Evolutionary conservation across 2,329 filamentous ascomycete species (phyloP).

Genomic region (Escovopsis weberi): DNA sequence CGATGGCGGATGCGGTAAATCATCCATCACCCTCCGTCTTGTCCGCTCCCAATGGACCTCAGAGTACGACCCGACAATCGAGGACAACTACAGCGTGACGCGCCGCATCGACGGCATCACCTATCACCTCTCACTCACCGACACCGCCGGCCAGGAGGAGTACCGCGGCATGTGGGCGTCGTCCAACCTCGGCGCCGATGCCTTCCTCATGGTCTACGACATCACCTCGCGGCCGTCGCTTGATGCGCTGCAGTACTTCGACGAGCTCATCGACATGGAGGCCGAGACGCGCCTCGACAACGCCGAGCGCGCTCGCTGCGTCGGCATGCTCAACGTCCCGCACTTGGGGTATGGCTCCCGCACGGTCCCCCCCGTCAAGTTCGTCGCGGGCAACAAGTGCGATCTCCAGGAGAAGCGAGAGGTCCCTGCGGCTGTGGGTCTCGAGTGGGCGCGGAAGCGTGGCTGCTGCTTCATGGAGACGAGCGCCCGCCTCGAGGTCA

Average conservation of each 20-base stretch:
- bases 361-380: conserved; percentile 60
- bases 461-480: conserved; percentile 86
- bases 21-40: conserved; percentile 68
- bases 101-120: conserved; percentile 65
- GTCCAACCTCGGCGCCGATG: conserved; percentile 64
- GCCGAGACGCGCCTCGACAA: conserved; percentile 54
- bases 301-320: conserved; percentile 35
- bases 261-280: conserved; percentile 74
- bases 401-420: conserved; percentile 57
- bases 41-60: conserved; percentile 74
- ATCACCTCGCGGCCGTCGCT: conserved; percentile 59
- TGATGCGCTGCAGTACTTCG: conserved; percentile 61
- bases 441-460: conserved; percentile 61
- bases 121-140: conserved; percentile 66
- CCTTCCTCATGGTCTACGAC: conserved; percentile 78
- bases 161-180: conserved; percentile 78
- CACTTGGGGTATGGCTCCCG: conserved; percentile 11
- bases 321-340: conserved; percentile 18
- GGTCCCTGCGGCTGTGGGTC: conserved; percentile 53
- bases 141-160: conserved; percentile 82
- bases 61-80: conserved; percentile 68
- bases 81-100: conserved; percentile 75
- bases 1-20: conserved; percentile 75
- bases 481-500: conserved; percentile 68
- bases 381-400: conserved; percentile 78